A percentile compares a stretch with the other conserved stretches of the same genome.
phyloP scores from a whole-genome alignment of 192 early-diverging fungal genomes.

The Backusella morwellensis region DNA sequence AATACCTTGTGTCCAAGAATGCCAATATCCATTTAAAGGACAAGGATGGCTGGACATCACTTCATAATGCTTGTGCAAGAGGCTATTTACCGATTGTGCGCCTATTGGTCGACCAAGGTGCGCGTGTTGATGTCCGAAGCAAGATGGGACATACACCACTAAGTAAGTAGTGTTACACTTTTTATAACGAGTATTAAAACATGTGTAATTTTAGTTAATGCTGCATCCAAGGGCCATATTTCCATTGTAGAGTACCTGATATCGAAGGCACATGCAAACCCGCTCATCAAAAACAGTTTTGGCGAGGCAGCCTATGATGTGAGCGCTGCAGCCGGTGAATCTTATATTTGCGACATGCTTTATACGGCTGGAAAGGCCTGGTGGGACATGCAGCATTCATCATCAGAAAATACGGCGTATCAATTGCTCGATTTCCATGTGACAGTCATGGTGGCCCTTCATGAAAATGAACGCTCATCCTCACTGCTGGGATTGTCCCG shows the following conservation, averaged over 20 bases:
- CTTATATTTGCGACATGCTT: slow-evolving; percentile 61
- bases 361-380: slow-evolving; percentile 50
- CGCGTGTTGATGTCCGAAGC: slow-evolving; percentile 54
- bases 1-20: slow-evolving; percentile 48
- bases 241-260: slow-evolving; percentile 60
- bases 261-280: slow-evolving; percentile 48
- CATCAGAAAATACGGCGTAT: slow-evolving; percentile 18
- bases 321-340: slow-evolving; percentile 60
- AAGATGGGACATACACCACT: slow-evolving; percentile 65
- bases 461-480: slow-evolving; percentile 68
- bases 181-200: background rate
- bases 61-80: slow-evolving; percentile 67
- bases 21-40: slow-evolving; percentile 62
- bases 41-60: slow-evolving; percentile 70
- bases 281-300: slow-evolving; percentile 55
- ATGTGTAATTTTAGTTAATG: slow-evolving; percentile 48
- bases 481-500: slow-evolving; percentile 46
- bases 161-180: slow-evolving; percentile 40
- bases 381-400: slow-evolving; percentile 29
- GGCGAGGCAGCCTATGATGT: slow-evolving; percentile 72
- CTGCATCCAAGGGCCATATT: slow-evolving; percentile 61
- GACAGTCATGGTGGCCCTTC: slow-evolving; percentile 54
- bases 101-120: slow-evolving; percentile 53
- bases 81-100: slow-evolving; percentile 52
- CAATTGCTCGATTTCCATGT: slow-evolving; percentile 50